A percentile compares a stretch with the other conserved stretches of the same genome.
phyloP scores from a whole-genome alignment of 768 basidiomycete species.

The Boletus vinaceobasis region DNA sequence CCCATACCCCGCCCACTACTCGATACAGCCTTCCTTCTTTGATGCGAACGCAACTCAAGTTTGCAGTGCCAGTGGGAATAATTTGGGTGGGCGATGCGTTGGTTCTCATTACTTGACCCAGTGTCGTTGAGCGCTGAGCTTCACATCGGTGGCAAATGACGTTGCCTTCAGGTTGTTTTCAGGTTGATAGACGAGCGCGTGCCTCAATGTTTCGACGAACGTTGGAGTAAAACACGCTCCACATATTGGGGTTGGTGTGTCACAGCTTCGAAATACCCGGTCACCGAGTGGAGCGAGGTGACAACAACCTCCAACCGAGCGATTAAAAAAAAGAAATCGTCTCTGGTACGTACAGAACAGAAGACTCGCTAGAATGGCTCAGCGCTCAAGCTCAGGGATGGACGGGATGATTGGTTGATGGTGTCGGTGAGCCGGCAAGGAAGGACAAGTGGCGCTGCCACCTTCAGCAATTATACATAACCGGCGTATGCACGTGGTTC shows the following conservation, averaged over 20 bases:
- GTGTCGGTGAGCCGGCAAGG: neutral
- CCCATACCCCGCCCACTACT: neutral
- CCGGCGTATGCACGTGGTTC: conserved; percentile 11
- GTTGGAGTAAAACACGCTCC: neutral
- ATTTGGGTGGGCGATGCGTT: neutral
- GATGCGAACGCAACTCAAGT: neutral
- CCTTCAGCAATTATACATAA: neutral
- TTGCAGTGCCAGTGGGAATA: neutral
- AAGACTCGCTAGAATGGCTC: no score
- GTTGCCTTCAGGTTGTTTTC: no score
- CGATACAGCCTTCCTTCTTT: neutral
- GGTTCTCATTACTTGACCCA: neutral
- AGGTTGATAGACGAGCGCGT: no score
- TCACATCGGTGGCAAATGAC: no score
- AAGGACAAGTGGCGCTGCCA: conserved; percentile 3
- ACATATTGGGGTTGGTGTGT: no score
- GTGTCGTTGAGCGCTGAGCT: neutral
- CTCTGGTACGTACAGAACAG: neutral
- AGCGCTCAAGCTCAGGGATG: no score
- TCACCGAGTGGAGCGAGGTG: neutral
- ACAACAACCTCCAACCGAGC: no score
- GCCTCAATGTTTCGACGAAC: no score
- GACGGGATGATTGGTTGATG: no score
- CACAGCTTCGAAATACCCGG: no score
- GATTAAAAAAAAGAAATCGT: no score